Evolutionary conservation across 2,329 filamentous ascomycete species (phyloP), one percentile per base, ranked within the genome.

Genomic region (Apiospora saccharicola): DNA sequence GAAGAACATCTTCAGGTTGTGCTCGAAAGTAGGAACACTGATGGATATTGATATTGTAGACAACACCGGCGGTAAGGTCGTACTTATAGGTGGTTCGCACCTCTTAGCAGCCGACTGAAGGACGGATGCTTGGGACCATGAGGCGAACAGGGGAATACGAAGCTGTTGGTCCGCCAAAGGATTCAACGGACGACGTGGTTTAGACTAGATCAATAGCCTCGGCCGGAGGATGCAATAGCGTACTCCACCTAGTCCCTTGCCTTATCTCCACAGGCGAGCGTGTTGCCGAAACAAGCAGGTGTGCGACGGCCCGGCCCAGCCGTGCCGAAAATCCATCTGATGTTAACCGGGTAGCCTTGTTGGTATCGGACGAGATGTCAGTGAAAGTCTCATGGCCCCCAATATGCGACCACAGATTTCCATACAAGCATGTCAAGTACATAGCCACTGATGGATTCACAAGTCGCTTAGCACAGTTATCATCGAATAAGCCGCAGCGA

Each of bases 1-100:
- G 57, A 67, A 22, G 57, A 67, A 67, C 57, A 67, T 67, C 26
- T 67, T 67, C 57, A 67, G 30, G 30, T 67, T 37, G 12, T 16
- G 30, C 30, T 67, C n/a, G 14, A 13, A 5, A 67, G 14, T n/a
- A n/a, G 30, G n/a, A 67, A 41, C 57, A 19, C 57, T 41, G 30
- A 41, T 37, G 30, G 13, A 67, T 41, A 67, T 16, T 37, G 57
- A 67, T 67, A 67, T 16, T 34, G 57, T 8, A 30, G 37, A 30
- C 37, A 22, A 22, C 37, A 30, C 30, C 26, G 26, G 57, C 37
- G 24, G 24, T 22, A 41, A 37, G n/a, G 24, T 37, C 57, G 57
- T 30, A 30, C 57, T 64, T 64, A 64, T 64, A 64, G 26, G 26
- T 6, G 57, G 26, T n/a, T 16, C 37, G 57, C 57, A 34, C 57